Base-by-base conservation (phyloP, 805 yeast species). In the Teunomyces gatunensis region DNA sequence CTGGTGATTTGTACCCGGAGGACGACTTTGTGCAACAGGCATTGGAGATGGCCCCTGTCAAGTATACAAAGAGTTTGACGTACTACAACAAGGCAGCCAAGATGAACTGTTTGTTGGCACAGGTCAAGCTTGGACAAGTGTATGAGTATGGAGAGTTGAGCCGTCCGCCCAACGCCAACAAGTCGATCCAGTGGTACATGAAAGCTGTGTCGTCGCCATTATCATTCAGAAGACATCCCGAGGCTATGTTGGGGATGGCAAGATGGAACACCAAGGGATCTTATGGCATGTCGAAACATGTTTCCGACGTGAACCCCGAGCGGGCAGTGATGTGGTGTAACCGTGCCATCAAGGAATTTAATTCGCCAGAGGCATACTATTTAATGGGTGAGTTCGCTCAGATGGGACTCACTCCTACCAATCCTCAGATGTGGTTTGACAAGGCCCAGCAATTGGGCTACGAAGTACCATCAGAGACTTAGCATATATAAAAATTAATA, bases 141-240 rank as follows among this genome's bases (percentile, higher is more conserved):
- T 73, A 73, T 52, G 78, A 73, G 53, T 54, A 54, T 40, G 78
- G 75, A 3, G 77, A 73, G 47, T 65, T 73, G 57, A 65, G 71
- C 56, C 61, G 77, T 27, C 65, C 60, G 27, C 51, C 48, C 42
- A 73, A 73, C 49, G 63, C 76, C 13, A 63, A 57, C 54, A 73
- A 73, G 53, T 72, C 77, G 15, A 66, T 73, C 39, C 77, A 71
- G 48, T 73, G 78, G 78, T 73, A 63, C 50, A 57, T 70, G 53
- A 69, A 67, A 56, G 76, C 77, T 1, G 61, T 71, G 2, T 60
- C 68, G 12, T 68, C 74, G 12, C 74, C 75, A 17, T 55, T 73
- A 21, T 59, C 64, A 12, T 70, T 65, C 58, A 64, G 60, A 47
- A 61, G 75, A 47, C 74, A 70, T 49, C 74, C 76, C 0, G 77